Evolutionary conservation across 805 yeast species (phyloP).

Genomic region (Schwanniomyces vanrijiae): DNA sequence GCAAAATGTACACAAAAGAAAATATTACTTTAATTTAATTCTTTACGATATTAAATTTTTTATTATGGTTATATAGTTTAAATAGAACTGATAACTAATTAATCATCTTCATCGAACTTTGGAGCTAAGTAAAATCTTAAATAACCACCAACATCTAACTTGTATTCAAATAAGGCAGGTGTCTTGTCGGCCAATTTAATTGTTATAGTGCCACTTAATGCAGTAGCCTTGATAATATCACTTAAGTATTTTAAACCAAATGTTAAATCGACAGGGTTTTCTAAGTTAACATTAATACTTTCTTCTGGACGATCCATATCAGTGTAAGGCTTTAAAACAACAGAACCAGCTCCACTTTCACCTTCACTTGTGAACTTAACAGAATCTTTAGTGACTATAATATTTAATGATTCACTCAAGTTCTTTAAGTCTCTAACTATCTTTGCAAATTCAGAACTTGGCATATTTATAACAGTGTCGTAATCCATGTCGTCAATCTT

Average conservation of each 20-base stretch:
- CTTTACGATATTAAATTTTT: not conserved
- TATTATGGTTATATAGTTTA: not conserved
- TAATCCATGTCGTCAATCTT: slow-evolving; percentile 92
- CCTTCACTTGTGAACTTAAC: slow-evolving; percentile 90
- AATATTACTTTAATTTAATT: not conserved
- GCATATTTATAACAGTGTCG: slow-evolving; percentile 83
- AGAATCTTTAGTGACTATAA: slow-evolving; percentile 87
- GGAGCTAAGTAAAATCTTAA: slow-evolving; percentile 97
- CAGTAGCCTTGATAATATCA: slow-evolving; percentile 89
- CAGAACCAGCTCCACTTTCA: slow-evolving; percentile 84
- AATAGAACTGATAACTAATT: not conserved
- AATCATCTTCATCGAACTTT: slow-evolving; percentile 88
- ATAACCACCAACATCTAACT: slow-evolving; percentile 82
- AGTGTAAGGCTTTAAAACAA: slow-evolving; percentile 79
- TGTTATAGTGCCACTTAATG: slow-evolving; percentile 73
- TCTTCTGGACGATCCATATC: slow-evolving; percentile 81
- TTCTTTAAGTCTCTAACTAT: slow-evolving; percentile 85
- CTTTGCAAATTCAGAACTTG: slow-evolving; percentile 84
- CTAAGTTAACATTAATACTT: slow-evolving; percentile 71
- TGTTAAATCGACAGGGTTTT: slow-evolving; percentile 82
- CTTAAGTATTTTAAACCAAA: slow-evolving; percentile 89
- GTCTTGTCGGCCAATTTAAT: slow-evolving; percentile 86
- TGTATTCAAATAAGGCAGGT: slow-evolving; percentile 92
- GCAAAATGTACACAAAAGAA: not conserved
- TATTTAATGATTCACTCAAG: slow-evolving; percentile 82